Conservation (phyloP, 331 rosid genomes). For the Spiraea crenata region DNA sequence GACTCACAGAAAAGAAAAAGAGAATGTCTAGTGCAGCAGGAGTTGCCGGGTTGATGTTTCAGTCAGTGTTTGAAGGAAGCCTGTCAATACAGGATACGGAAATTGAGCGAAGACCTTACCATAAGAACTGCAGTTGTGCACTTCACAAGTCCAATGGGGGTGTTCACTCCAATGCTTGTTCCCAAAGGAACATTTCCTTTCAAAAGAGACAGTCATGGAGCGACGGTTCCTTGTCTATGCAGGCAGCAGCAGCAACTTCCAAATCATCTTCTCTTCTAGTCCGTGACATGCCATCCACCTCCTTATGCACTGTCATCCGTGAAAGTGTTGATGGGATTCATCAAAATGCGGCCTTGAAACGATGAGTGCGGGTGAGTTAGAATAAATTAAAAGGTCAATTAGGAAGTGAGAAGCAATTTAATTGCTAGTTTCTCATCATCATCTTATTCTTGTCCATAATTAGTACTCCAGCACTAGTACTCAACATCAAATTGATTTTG, state of each 20-base stretch:
- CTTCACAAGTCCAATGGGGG: constrained; percentile 29
- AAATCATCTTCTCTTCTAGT: background rate
- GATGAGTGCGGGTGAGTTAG: background rate
- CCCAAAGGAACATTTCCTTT: constrained; percentile 30
- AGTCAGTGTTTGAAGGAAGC: constrained; percentile 44
- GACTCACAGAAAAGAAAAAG: background rate
- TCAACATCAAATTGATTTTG: background rate
- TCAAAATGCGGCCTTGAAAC: background rate
- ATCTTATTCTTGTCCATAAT: background rate
- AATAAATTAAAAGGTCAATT: background rate
- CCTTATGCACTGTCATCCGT: background rate
- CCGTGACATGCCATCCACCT: background rate
- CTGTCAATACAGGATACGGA: constrained; percentile 43
- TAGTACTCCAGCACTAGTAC: background rate
- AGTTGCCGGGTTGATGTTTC: constrained; percentile 34
- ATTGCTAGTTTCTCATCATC: background rate
- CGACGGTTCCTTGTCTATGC: background rate
- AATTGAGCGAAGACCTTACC: constrained; percentile 54
- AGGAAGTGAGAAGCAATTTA: constrained; percentile 1
- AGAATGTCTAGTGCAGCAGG: constrained; percentile 28
- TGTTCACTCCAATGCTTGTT: constrained; percentile 21
- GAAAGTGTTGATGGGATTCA: background rate
- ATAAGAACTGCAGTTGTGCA: constrained; percentile 51
- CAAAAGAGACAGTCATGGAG: constrained; percentile 28
- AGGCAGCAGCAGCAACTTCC: background rate